phyloP scores from a whole-genome alignment of 306 rosid genomes.

The Crataegus laevigata region DNA sequence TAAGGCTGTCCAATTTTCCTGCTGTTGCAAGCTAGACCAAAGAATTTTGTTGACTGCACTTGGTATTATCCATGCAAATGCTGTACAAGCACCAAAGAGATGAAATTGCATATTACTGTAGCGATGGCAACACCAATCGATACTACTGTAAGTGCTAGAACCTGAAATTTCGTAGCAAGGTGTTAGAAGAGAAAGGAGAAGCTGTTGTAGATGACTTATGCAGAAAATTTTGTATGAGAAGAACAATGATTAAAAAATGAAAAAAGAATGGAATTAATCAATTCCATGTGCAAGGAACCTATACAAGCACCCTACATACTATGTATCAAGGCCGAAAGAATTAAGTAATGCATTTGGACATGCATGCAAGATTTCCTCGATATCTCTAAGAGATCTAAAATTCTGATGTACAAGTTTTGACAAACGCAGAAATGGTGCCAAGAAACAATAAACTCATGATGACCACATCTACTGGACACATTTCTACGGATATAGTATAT shows the following conservation, averaged over 20 bases:
- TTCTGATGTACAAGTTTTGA: not conserved
- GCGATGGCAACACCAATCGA: conserved; percentile 81
- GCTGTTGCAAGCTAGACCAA: conserved; percentile 85
- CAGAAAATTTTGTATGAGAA: not conserved
- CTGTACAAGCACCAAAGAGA: conserved; percentile 68
- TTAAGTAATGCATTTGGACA: not conserved
- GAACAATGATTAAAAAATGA: not conserved
- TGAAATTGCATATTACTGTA: conserved; percentile 74
- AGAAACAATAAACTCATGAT: not conserved
- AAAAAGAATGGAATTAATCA: not conserved
- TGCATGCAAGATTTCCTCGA: not conserved
- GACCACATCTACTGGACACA: not conserved
- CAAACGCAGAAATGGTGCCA: not conserved
- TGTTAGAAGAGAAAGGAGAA: not conserved
- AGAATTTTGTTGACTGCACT: conserved; percentile 80
- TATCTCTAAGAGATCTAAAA: not conserved
- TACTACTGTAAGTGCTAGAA: conserved; percentile 54
- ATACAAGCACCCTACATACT: not conserved
- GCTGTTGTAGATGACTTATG: not conserved
- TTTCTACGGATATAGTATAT: not conserved
- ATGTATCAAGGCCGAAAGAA: not conserved
- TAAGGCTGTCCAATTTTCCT: conserved; percentile 83
- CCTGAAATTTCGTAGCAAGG: conserved; percentile 39
- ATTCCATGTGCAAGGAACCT: not conserved
- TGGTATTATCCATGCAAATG: conserved; percentile 78